Conservation (phyloP, 2,329 filamentous ascomycete species). For the Dendrostoma leiphaemia region DNA sequence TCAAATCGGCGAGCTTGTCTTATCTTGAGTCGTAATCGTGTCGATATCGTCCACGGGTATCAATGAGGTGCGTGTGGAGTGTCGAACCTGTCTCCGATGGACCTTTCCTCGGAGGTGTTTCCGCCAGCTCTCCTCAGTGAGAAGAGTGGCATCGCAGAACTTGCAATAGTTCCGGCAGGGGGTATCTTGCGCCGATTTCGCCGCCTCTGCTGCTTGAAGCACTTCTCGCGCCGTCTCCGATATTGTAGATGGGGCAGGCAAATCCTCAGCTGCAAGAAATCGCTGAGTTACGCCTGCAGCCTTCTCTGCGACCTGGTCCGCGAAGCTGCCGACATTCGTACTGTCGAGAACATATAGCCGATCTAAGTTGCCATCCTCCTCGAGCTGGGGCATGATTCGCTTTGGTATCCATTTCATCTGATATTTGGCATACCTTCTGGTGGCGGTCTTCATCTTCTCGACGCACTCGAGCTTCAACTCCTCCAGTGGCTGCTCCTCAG, state of each 20-base stretch:
- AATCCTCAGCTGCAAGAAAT: slow-evolving; percentile 59
- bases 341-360: slow-evolving; percentile 80
- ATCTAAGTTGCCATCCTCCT: slow-evolving; percentile 50
- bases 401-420: slow-evolving; percentile 85
- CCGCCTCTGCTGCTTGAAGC: slow-evolving; percentile 43
- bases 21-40: neutral
- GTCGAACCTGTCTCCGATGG: slow-evolving; percentile 9
- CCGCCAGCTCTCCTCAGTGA: slow-evolving; percentile 54
- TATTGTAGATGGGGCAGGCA: slow-evolving; percentile 50
- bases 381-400: slow-evolving; percentile 72
- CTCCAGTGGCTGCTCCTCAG: slow-evolving; percentile 41
- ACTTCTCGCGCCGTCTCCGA: slow-evolving; percentile 50
- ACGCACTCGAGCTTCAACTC: slow-evolving; percentile 59
- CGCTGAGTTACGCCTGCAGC: slow-evolving; percentile 59
- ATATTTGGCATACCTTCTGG: slow-evolving; percentile 80
- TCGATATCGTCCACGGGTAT: neutral
- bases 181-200: slow-evolving; percentile 55
- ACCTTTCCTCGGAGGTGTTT: slow-evolving; percentile 33
- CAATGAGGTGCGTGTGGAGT: slow-evolving; percentile 10
- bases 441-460: slow-evolving; percentile 77
- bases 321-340: slow-evolving; percentile 64
- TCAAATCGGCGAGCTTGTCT: neutral
- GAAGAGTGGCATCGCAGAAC: slow-evolving; percentile 63
- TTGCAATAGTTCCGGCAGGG: slow-evolving; percentile 66
- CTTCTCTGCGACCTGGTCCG: slow-evolving; percentile 60